These are phyloP conservation scores for Cerrena zonata DNA, from an alignment of 1,284 basidiomycete genomes.

Conservation along the genomic window DNA sequence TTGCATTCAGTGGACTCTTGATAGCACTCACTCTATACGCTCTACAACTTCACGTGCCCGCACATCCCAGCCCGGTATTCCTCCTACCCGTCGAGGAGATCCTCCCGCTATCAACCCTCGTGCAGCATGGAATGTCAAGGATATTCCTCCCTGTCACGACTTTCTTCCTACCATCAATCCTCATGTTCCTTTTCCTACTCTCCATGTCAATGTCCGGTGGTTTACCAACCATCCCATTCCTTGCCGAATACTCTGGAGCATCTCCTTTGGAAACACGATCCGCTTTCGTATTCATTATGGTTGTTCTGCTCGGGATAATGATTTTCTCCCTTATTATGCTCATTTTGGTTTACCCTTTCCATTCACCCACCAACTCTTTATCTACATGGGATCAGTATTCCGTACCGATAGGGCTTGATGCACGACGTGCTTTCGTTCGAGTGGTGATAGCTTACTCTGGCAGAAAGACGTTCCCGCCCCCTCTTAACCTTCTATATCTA, in stretches of 20 bases:
- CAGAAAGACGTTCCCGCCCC: conserved; percentile 37
- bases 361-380: conserved; percentile 13
- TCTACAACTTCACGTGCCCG: conserved; percentile 39
- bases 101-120: conserved; percentile 41
- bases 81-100: conserved; percentile 31
- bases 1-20: conserved; percentile 37
- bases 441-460: conserved; percentile 36
- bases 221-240: conserved; percentile 16
- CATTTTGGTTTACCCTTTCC: conserved; percentile 24
- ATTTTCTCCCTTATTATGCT: conserved; percentile 30
- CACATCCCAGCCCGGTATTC: conserved; percentile 38
- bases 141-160: conserved; percentile 36
- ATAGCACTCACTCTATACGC: conserved; percentile 36
- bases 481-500: conserved; percentile 41
- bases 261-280: conserved; percentile 42
- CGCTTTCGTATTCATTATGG: conserved; percentile 35
- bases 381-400: conserved; percentile 47
- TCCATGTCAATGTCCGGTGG: conserved; percentile 37
- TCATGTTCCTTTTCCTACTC: conserved; percentile 39
- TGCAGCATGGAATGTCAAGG: conserved; percentile 32
- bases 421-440: conserved; percentile 39
- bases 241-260: conserved; percentile 13
- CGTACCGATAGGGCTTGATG: conserved; percentile 33
- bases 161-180: conserved; percentile 43
- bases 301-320: conserved; percentile 30